These are phyloP conservation scores for Russula sp. DNA, from an alignment of 768 basidiomycete species.

Conservation along the genomic window DNA sequence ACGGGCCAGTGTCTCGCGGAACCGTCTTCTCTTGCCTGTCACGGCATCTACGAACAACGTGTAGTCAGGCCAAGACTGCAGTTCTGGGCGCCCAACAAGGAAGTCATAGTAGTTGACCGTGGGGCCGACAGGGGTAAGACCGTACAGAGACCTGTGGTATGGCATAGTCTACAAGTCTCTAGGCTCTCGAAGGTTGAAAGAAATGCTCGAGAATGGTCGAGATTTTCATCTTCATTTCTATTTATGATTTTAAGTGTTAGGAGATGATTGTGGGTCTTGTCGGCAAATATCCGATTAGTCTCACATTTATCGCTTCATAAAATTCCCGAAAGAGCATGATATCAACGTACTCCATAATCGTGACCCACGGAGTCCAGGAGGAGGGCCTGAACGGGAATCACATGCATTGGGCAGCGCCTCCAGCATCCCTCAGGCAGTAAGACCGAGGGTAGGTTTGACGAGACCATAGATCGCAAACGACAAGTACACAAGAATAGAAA, in stretches of 20 bases:
- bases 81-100: neutral
- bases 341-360: neutral
- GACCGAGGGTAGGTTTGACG: too few species aligned
- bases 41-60: constrained; percentile 45
- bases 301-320: neutral
- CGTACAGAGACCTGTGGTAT: neutral
- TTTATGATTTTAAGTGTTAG: neutral
- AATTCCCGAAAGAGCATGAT: neutral
- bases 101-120: constrained; percentile 10
- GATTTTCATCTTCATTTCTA: too few species aligned
- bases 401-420: neutral
- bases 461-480: too few species aligned
- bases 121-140: neutral
- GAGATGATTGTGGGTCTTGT: constrained; percentile 3
- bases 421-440: too few species aligned
- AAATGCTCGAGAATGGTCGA: too few species aligned
- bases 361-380: neutral
- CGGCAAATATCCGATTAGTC: neutral
- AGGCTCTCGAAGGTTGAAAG: too few species aligned
- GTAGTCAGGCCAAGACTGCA: constrained; percentile 42
- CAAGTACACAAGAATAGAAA: too few species aligned
- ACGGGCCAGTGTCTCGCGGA: constrained; percentile 41
- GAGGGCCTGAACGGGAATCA: neutral
- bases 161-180: too few species aligned
- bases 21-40: constrained; percentile 40